These are phyloP conservation scores for Dactylorhiza incarnata DNA, from an alignment of 106 monocot species.

Conservation along the genomic window DNA sequence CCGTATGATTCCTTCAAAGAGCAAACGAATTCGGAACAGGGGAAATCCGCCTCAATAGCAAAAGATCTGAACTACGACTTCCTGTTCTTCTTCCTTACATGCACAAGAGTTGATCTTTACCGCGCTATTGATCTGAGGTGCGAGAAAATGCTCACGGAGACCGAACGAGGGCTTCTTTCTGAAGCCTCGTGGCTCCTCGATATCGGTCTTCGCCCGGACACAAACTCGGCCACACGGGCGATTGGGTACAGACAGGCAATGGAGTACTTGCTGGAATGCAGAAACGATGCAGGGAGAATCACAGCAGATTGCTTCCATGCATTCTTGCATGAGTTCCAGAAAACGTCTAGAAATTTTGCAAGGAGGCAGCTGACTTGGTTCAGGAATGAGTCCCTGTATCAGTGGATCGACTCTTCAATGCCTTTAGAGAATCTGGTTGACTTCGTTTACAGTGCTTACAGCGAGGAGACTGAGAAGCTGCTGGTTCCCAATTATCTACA, in stretches of 20 bases:
- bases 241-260: slow-evolving; percentile 93
- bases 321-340: slow-evolving; percentile 67
- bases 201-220: slow-evolving; percentile 51
- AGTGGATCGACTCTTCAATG: slow-evolving; percentile 74
- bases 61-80: slow-evolving; percentile 70
- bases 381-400: slow-evolving; percentile 66
- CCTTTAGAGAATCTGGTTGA: slow-evolving; percentile 51
- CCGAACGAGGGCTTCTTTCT: slow-evolving; percentile 61
- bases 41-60: not conserved
- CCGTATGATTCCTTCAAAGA: slow-evolving; percentile 60
- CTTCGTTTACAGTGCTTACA: slow-evolving; percentile 44
- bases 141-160: slow-evolving; percentile 73
- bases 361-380: slow-evolving; percentile 97
- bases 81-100: slow-evolving; percentile 73
- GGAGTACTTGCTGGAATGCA: slow-evolving; percentile 66
- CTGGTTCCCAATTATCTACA: slow-evolving; percentile 43
- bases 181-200: slow-evolving; percentile 96
- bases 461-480: slow-evolving; percentile 16
- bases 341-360: slow-evolving; percentile 78
- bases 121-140: slow-evolving; percentile 80
- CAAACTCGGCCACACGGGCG: slow-evolving; percentile 75
- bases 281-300: slow-evolving; percentile 44
- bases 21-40: not conserved
- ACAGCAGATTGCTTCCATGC: slow-evolving; percentile 32
- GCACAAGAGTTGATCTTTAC: slow-evolving; percentile 59